phyloP scores from a whole-genome alignment of 495 filamentous ascomycete genomes.

The Usnea hakonensis region DNA sequence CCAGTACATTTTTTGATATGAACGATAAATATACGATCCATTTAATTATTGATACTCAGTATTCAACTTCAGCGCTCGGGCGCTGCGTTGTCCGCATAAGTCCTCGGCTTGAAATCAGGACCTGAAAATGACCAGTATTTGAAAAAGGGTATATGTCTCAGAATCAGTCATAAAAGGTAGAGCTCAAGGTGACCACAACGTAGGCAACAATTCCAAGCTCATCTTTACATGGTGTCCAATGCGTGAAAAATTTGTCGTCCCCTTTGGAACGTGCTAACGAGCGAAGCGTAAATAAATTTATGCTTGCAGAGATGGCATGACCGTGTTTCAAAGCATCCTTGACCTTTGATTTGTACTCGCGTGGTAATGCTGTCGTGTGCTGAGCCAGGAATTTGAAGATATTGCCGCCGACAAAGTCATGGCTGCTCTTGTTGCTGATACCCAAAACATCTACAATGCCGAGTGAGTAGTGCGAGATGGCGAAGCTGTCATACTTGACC shows the following conservation, averaged over 20 bases:
- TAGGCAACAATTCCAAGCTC: slow-evolving; percentile 37
- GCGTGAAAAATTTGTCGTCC: slow-evolving; percentile 39
- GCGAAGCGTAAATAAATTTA: slow-evolving; percentile 27
- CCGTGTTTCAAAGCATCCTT: slow-evolving; percentile 34
- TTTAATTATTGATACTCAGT: too few relatives aligned
- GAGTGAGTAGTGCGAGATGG: slow-evolving; percentile 31
- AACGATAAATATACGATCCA: too few relatives aligned
- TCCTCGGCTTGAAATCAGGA: background rate
- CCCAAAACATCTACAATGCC: slow-evolving; percentile 37
- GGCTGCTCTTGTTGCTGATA: slow-evolving; percentile 30
- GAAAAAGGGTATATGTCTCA: slow-evolving; percentile 5
- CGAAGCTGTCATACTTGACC: slow-evolving; percentile 29
- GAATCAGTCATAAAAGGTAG: slow-evolving; percentile 20
- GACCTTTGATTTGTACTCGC: slow-evolving; percentile 35
- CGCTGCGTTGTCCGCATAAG: too few relatives aligned
- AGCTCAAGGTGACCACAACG: slow-evolving; percentile 38
- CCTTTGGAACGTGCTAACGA: slow-evolving; percentile 23
- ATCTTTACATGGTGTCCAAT: slow-evolving; percentile 51
- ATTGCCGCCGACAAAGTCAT: slow-evolving; percentile 37
- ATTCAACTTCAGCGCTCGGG: too few relatives aligned
- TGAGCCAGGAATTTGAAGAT: slow-evolving; percentile 43
- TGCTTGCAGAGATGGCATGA: slow-evolving; percentile 34
- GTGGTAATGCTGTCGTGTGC: slow-evolving; percentile 30
- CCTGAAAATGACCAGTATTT: background rate
- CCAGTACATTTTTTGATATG: too few relatives aligned